Conservation (phyloP, 257 asterid genomes). For the Solanum peruvianum region DNA sequence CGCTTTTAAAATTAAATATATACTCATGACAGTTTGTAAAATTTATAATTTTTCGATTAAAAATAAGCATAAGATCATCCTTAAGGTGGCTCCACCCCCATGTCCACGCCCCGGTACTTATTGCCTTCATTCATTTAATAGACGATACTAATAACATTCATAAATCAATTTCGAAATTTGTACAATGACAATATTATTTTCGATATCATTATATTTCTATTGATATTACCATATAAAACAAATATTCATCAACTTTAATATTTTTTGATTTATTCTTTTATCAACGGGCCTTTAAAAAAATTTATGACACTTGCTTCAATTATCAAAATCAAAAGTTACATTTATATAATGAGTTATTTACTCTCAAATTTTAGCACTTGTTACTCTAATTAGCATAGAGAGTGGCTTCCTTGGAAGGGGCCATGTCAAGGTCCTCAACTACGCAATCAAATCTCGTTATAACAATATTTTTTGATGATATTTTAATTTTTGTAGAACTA, state of each 20-base stretch:
- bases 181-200: background rate
- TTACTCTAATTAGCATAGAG: background rate
- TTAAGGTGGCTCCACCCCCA: background rate
- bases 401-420: background rate
- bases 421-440: background rate
- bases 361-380: background rate
- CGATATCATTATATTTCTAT: background rate
- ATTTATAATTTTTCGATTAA: too few species aligned
- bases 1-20: background rate
- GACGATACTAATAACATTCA: background rate
- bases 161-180: background rate
- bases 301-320: background rate
- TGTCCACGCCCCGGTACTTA: background rate
- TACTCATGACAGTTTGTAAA: too few species aligned
- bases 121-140: too few species aligned
- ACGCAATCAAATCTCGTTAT: background rate
- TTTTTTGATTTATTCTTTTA: background rate
- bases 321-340: background rate
- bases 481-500: rapidly evolving
- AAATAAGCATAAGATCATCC: too few species aligned
- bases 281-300: background rate
- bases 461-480: rapidly evolving
- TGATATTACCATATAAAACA: background rate
- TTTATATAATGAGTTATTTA: background rate
- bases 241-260: background rate